A percentile compares a stretch with the other conserved stretches of the same genome.
Conservation (phyloP, 2,329 filamentous ascomycete species). For the Exophiala sp. region DNA sequence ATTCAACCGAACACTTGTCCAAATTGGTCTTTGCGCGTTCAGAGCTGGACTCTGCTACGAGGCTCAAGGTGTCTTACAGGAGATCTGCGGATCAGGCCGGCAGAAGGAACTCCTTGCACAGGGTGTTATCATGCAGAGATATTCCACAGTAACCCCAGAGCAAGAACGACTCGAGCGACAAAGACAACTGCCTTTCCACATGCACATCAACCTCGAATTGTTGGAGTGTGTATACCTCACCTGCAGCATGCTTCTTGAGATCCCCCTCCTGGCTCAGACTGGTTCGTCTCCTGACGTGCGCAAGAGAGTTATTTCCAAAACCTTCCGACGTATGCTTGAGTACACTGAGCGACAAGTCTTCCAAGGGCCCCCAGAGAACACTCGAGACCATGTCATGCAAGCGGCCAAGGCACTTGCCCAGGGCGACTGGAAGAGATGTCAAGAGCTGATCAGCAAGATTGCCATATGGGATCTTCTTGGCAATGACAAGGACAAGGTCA, state of each 20-base stretch:
- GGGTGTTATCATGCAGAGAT: slow-evolving; percentile 97
- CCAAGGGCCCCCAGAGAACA: slow-evolving; percentile 97
- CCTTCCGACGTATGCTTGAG: slow-evolving; percentile 97
- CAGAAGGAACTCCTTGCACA: slow-evolving; percentile 98
- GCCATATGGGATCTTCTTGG: slow-evolving; percentile 99
- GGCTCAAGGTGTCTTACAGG: slow-evolving; percentile 93
- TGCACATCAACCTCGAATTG: slow-evolving; percentile 99
- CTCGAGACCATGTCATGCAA: slow-evolving; percentile 98
- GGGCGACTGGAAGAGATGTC: slow-evolving; percentile 98
- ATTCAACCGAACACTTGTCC: slow-evolving; percentile 96
- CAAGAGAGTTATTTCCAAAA: slow-evolving; percentile 98
- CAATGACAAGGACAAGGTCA: slow-evolving; percentile 76
- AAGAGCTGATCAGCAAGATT: slow-evolving; percentile 89
- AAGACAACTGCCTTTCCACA: slow-evolving; percentile 97
- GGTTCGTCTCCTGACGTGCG: slow-evolving; percentile 95
- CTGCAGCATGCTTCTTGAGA: slow-evolving; percentile 98
- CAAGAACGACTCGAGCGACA: slow-evolving; percentile 97
- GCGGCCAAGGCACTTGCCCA: slow-evolving; percentile 94
- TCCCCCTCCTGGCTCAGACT: slow-evolving; percentile 92
- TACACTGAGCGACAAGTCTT: slow-evolving; percentile 99
- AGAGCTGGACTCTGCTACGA: slow-evolving; percentile 95
- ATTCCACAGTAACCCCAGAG: slow-evolving; percentile 92
- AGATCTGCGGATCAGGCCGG: slow-evolving; percentile 94
- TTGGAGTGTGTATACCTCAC: slow-evolving; percentile 98
- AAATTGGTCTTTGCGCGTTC: slow-evolving; percentile 98